Evolutionary conservation across 208 protist genomes (phyloP), one percentile per base, ranked within the genome.

Genomic region (Trypanosoma rangeli): DNA sequence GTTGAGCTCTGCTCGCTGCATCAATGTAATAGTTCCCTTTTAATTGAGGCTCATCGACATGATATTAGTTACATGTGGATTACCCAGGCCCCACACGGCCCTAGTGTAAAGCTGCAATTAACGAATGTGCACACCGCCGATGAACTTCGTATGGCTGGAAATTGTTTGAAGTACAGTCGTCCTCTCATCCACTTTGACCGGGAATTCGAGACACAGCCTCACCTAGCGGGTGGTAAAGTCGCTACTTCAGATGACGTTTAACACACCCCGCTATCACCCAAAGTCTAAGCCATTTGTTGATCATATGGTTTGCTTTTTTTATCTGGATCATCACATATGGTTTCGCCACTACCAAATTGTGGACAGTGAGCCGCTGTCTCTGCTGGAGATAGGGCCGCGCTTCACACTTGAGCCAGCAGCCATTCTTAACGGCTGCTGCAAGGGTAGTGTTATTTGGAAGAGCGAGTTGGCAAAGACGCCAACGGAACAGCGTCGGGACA

Each of bases 201-300:
- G 64, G 82, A 84, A 49, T 99, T 99, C 75, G 97, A 99, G 62
- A 44, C 61, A 3, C 68, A 83, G 48, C 95, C 97, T 20, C 93
- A 99, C 50, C 82, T 94, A n/a, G 13, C 74, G 82, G 39, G 78
- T 99, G 3, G 79, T 98, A 15, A 98, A 98, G 75, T 96, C 99
- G 70, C 78, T 99, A 10, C 88, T 99, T 64, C 85, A 88, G 58
- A 92, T 99, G 90, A 78, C 94, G 29, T 99, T 99, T 82, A 95
- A 95, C 58, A 98, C 94, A 0, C 98, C 98, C 20, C 86, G 94
- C 46, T 88, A 93, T 52, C 98, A 99, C 82, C 95, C 96, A 44
- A 98, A 98, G 68, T 97, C 90, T 60, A 99, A 99, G 80, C 98
- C 99, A 12, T 99, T 99, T 76, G 75, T 99, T 35, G 98, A 99